Percentiles rank a stretch among this genome's conserved stretches.
phyloP scores from a whole-genome alignment of 768 basidiomycete genomes.

The Suillus placidus region DNA sequence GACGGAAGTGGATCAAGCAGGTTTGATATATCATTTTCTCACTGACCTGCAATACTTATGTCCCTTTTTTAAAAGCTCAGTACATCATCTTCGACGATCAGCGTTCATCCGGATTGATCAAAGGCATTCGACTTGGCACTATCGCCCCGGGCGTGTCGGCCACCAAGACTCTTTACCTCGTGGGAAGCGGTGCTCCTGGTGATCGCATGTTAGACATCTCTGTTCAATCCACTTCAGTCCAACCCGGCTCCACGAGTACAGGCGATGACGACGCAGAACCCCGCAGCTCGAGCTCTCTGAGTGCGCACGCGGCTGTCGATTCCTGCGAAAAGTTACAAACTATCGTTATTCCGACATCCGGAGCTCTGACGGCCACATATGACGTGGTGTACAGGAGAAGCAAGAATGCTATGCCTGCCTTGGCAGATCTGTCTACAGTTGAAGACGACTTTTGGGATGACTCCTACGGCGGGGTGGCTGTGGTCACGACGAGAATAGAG shows the following conservation, averaged over 20 bases:
- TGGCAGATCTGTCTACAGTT: conserved; percentile 57
- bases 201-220: conserved; percentile 82
- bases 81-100: conserved; percentile 62
- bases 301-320: conserved; percentile 33
- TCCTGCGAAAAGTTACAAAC: conserved; percentile 63
- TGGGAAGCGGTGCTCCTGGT: conserved; percentile 63
- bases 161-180: conserved; percentile 65
- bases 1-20: conserved; percentile 69
- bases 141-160: conserved; percentile 59
- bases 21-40: conserved; percentile 40
- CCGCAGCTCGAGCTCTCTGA: conserved; percentile 17
- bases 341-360: conserved; percentile 65
- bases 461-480: conserved; percentile 54
- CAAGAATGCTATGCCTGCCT: conserved; percentile 42
- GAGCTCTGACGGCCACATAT: conserved; percentile 59
- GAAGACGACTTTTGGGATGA: conserved; percentile 58
- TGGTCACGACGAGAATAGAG: conserved; percentile 53
- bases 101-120: conserved; percentile 71
- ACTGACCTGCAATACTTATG: neutral
- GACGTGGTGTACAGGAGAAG: conserved; percentile 56
- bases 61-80: conserved; percentile 46
- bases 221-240: conserved; percentile 56
- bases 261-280: neutral
- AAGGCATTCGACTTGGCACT: conserved; percentile 67
- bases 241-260: conserved; percentile 6